These are phyloP conservation scores for Hippophae rhamnoides DNA, from an alignment of 306 rosid genomes.

Conservation along the genomic window DNA sequence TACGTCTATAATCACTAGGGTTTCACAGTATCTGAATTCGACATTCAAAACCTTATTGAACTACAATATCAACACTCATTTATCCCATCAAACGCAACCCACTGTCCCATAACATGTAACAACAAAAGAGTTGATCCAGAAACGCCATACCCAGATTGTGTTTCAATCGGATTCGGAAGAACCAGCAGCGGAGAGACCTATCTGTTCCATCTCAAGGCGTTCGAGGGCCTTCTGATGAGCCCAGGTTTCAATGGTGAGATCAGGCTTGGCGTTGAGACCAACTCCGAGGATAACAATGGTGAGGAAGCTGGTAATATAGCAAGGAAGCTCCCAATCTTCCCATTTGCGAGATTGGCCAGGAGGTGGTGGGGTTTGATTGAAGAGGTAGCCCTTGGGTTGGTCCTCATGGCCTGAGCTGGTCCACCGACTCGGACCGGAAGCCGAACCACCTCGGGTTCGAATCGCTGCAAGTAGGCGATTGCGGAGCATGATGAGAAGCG, in stretches of 20 bases:
- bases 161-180: conserved; percentile 41
- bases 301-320: conserved; percentile 94
- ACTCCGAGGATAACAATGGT: conserved; percentile 97
- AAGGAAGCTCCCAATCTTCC: conserved; percentile 99
- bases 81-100: conserved; percentile 11
- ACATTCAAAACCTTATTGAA: conserved; percentile 21
- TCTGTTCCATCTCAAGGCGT: conserved; percentile 66
- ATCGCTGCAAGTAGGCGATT: conserved; percentile 49
- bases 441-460: conserved; percentile 63
- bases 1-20: conserved; percentile 4
- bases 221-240: conserved; percentile 96
- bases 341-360: conserved; percentile 79
- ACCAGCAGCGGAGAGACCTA: conserved; percentile 23
- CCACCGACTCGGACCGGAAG: conserved; percentile 67
- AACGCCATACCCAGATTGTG: conserved; percentile 11
- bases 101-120: conserved; percentile 4
- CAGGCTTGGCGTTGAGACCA: conserved; percentile 98
- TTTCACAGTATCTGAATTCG: conserved; percentile 12
- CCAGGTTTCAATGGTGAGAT: conserved; percentile 96
- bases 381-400: conserved; percentile 62
- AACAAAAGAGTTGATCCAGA: conserved; percentile 20
- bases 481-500: conserved; percentile 58
- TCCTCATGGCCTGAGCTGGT: conserved; percentile 79
- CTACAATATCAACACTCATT: conserved; percentile 25
- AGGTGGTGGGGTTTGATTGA: conserved; percentile 68